These are phyloP conservation scores for Fallopia convolvulus DNA, from an alignment of 148 eudicot genomes.

Conservation along the genomic window DNA sequence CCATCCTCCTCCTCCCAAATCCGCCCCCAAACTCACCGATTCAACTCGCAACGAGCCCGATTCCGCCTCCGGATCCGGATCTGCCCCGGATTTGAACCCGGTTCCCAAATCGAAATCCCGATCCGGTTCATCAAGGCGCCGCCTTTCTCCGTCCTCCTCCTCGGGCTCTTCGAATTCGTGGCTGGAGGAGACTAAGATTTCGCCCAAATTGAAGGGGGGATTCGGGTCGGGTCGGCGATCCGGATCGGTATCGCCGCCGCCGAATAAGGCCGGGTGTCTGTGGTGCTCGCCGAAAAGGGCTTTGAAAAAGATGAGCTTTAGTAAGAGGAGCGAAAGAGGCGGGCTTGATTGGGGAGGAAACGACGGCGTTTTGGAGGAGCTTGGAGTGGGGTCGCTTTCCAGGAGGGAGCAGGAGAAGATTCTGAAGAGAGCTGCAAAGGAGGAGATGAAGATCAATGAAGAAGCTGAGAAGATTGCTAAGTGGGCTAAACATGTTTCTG, in stretches of 20 bases:
- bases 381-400: slow-evolving; percentile 36
- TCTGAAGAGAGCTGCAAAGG: slow-evolving; percentile 52
- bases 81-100: background rate
- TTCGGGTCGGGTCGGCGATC: slow-evolving; percentile 14
- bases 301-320: slow-evolving; percentile 30
- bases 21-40: slow-evolving; percentile 2
- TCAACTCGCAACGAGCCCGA: background rate
- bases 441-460: slow-evolving; percentile 60
- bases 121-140: background rate
- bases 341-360: slow-evolving; percentile 38
- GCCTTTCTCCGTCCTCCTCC: slow-evolving; percentile 18
- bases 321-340: background rate
- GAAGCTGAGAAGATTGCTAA: slow-evolving; percentile 88
- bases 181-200: slow-evolving; percentile 24
- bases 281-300: slow-evolving; percentile 71
- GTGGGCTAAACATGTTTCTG: slow-evolving; percentile 82
- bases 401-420: slow-evolving; percentile 45
- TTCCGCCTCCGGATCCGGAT: background rate
- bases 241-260: slow-evolving; percentile 29
- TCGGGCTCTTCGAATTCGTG: slow-evolving; percentile 27
- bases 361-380: slow-evolving; percentile 50
- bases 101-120: slow-evolving; percentile 12
- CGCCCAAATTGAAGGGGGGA: slow-evolving; percentile 27
- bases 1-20: background rate
- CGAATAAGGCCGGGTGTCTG: slow-evolving; percentile 50